Base-by-base conservation (phyloP, 2,329 filamentous ascomycete species). In the Alternaria sp. region DNA sequence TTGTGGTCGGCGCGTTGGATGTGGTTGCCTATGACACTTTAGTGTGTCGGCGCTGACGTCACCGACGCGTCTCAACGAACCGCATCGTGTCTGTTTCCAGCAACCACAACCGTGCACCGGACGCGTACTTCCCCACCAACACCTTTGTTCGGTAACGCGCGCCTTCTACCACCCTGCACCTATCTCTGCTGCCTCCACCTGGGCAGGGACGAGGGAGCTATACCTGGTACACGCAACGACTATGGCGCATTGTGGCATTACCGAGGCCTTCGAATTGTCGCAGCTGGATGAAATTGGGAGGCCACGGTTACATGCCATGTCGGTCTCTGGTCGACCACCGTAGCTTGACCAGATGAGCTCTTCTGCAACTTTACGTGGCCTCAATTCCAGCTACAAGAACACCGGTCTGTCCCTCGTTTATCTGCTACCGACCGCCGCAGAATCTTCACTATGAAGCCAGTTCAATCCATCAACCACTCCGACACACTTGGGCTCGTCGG, bases 301-400 rank as follows among this genome's bases (percentile, higher is more conserved):
- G 15, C 7, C 32, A 36, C 15, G 15, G 4, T 36, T n/a, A 5
- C 32, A n/a, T 36, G 2, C 4, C 4, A 1, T 9, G 2, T 0
- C 32, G 8, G 1, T 36, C 1, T 36, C 7, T 36, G 32, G 32
- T 36, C 3, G 32, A 10, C 32, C 15, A 36, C 0, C 8, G 32
- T 10, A 36, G 32, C 32, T 0, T n/a, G 32, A 36, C 15, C 32
- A 9, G 15, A 9, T 36, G 32, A 9, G 4, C 15, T 9, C 4
- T 1, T 9, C 32, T 8, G 0, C 30, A 32, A 15, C 8, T 1
- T 0, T 8, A 15, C 13, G 13, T 32, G 13, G 13, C 13, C 13
- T 32, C 7, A 32, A 8, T 0, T 32, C 13, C 6, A 36, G 3
- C 1, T 36, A 36, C 7, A 36, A 15, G 13, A 15, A 36, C 30